Base-by-base conservation (phyloP, 768 basidiomycete species). In the Tylopilus intermedius region DNA sequence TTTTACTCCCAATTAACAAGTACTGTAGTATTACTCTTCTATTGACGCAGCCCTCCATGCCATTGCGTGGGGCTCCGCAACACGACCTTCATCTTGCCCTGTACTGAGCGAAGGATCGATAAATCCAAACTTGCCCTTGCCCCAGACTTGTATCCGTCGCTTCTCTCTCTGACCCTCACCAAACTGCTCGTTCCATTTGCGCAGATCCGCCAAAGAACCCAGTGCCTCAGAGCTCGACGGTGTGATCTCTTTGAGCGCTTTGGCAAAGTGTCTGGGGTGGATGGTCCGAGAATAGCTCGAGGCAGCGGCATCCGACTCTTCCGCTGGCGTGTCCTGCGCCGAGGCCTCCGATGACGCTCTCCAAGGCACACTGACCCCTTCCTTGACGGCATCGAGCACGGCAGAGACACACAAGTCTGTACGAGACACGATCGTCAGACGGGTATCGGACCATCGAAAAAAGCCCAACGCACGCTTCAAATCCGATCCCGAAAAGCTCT, bases 161-260 rank as follows among this genome's bases (percentile, higher is more conserved):
- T 78, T 80, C 35, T 85, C 80, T 57, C 75, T 79, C 15, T 80
- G 72, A 5, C 91, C 92, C 67, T 95, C 93, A 24, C 94, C 94
- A 68, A 93, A 94, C 66, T 94, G 89, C 44, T 94, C 88, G 55
- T 95, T 94, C 91, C 91, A 94, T 71, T 86, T 88, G 41, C 86
- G 79, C 41, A 93, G 72, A 51, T 88, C 87, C 2, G 83, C 72
- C 32, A 91, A 79, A 45, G 80, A 87, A 45, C 88, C 88, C 3
- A 89, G 71, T 11, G 81, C 76, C 69, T 95, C 94, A 3, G 92
- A 93, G 5, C 84, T 86, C 0, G 91, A 94, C 11, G 94, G 90
- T 2, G 88, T 86, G 57, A 95, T 94, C 69, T 97, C 93, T 58
- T 80, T 84, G 53, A 96, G 74, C 0, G 94, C 94, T 62, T 88